Percentiles rank a stretch among this genome's conserved stretches.
Evolutionary conservation across 2,329 filamentous ascomycete genomes (phyloP).

Genomic region (Aspergillus brasiliensis): DNA sequence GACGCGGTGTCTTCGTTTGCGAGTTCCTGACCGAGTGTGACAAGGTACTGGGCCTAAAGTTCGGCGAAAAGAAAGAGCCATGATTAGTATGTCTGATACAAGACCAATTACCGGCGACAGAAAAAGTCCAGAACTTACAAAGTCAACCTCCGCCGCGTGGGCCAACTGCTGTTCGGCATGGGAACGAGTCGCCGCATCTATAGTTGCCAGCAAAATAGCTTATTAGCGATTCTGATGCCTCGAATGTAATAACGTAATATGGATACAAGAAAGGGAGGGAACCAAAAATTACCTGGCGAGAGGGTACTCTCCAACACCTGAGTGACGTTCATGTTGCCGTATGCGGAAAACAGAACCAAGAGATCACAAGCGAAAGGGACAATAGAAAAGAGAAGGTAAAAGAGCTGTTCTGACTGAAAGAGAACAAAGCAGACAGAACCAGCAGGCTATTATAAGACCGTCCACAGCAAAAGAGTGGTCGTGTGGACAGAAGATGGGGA

Average conservation of each 20-base stretch:
- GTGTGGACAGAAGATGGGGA: slow-evolving; percentile 21
- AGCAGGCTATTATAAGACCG: slow-evolving; percentile 13
- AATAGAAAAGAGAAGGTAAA: slow-evolving; percentile 23
- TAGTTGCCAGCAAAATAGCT: slow-evolving; percentile 34
- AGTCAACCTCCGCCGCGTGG: slow-evolving; percentile 91
- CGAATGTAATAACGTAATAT: neutral
- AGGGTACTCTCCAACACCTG: slow-evolving; percentile 96
- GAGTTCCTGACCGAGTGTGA: slow-evolving; percentile 88
- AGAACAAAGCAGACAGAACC: slow-evolving; percentile 13
- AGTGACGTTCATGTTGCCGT: slow-evolving; percentile 86
- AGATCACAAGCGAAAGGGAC: slow-evolving; percentile 22
- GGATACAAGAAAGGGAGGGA: neutral
- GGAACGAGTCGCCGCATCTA: slow-evolving; percentile 87
- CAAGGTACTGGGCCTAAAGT: slow-evolving; percentile 81
- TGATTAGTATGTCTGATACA: slow-evolving; percentile 25
- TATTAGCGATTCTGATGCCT: slow-evolving; percentile 22
- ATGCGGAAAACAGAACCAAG: slow-evolving; percentile 24
- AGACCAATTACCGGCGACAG: slow-evolving; percentile 26
- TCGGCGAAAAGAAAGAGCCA: slow-evolving; percentile 22
- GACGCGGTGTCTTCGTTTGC: slow-evolving; percentile 84
- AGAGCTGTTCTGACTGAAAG: slow-evolving; percentile 22
- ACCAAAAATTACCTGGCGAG: slow-evolving; percentile 72
- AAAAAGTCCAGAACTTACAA: slow-evolving; percentile 65
- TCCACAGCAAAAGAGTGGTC: slow-evolving; percentile 28
- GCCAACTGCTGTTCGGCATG: slow-evolving; percentile 91